Evolutionary conservation across 257 asterid genomes (phyloP).

Genomic region (Sherardia arvensis): DNA sequence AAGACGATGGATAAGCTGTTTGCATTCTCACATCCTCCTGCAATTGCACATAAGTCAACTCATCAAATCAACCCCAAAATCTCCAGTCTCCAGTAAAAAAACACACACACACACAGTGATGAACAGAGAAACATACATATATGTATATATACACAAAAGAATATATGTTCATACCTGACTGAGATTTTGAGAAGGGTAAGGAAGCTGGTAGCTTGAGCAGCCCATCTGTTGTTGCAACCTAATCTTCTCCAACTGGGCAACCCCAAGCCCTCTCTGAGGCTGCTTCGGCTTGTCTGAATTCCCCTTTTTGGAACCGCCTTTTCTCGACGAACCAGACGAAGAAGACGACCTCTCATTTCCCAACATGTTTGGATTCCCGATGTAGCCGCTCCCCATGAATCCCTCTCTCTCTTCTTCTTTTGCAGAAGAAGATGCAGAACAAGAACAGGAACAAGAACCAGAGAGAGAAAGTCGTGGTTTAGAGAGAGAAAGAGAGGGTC

Average conservation of each 20-base stretch:
- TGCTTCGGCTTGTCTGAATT: slow-evolving; percentile 71
- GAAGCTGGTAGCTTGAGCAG: slow-evolving; percentile 19
- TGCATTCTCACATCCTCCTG: slow-evolving; percentile 66
- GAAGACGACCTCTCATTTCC: slow-evolving; percentile 30
- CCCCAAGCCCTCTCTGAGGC: slow-evolving; percentile 91
- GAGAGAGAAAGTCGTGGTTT: neutral
- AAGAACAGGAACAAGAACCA: neutral
- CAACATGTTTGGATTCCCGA: slow-evolving; percentile 36
- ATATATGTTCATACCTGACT: too few relatives aligned
- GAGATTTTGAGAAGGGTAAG: slow-evolving; percentile 40
- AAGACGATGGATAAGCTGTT: slow-evolving; percentile 43
- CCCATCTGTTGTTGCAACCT: slow-evolving; percentile 76
- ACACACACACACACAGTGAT: neutral
- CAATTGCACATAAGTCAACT: neutral
- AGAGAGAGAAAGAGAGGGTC: too few relatives aligned
- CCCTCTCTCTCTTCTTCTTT: neutral
- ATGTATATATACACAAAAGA: too few relatives aligned
- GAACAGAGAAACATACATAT: too few relatives aligned
- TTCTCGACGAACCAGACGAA: slow-evolving; percentile 47
- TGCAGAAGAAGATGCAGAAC: neutral
- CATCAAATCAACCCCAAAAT: slow-evolving; percentile 9
- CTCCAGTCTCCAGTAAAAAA: neutral
- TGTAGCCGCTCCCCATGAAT: slow-evolving; percentile 58
- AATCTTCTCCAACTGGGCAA: slow-evolving; percentile 89
- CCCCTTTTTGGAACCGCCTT: slow-evolving; percentile 42